A percentile compares a stretch with the other conserved stretches of the same genome.
Conservation (phyloP, 805 yeast genomes). For the Schwanniomyces occidentalis region DNA sequence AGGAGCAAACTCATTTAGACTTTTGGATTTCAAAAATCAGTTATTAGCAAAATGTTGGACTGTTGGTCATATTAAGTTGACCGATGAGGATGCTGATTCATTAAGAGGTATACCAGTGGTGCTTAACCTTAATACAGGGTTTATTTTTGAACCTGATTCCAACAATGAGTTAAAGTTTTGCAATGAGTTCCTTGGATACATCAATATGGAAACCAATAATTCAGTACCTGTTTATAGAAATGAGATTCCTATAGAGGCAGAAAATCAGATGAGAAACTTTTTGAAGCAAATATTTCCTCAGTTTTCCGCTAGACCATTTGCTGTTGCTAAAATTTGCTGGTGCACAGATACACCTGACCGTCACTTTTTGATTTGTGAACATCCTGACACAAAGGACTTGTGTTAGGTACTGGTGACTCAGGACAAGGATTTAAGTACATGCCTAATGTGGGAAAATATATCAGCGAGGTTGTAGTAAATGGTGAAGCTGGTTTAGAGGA, state of each 20-base stretch:
- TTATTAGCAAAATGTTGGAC: slow-evolving; percentile 39
- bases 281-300: slow-evolving; percentile 40
- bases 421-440: slow-evolving; percentile 41
- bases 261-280: slow-evolving; percentile 21
- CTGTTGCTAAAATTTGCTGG: slow-evolving; percentile 25
- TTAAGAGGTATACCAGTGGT: slow-evolving; percentile 43
- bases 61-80: slow-evolving; percentile 37
- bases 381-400: slow-evolving; percentile 27
- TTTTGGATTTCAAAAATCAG: slow-evolving; percentile 28
- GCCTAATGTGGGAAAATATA: slow-evolving; percentile 31
- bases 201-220: slow-evolving; percentile 7
- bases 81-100: slow-evolving; percentile 31
- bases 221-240: slow-evolving; percentile 35
- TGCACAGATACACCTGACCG: slow-evolving; percentile 34
- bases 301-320: slow-evolving; percentile 25
- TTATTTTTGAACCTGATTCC: slow-evolving; percentile 42
- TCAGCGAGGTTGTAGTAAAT: slow-evolving; percentile 48
- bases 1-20: slow-evolving; percentile 39
- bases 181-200: slow-evolving; percentile 7
- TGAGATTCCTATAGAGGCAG: slow-evolving; percentile 33
- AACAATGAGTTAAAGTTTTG: slow-evolving; percentile 7
- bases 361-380: slow-evolving; percentile 32
- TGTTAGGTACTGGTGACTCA: slow-evolving; percentile 39
- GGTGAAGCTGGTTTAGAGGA: slow-evolving; percentile 28
- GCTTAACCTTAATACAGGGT: slow-evolving; percentile 42